A percentile compares a stretch with the other conserved stretches of the same genome.
These are phyloP conservation scores for Ceratobasidium sp. DNA, from an alignment of 1,284 basidiomycete species.

Conservation along the genomic window DNA sequence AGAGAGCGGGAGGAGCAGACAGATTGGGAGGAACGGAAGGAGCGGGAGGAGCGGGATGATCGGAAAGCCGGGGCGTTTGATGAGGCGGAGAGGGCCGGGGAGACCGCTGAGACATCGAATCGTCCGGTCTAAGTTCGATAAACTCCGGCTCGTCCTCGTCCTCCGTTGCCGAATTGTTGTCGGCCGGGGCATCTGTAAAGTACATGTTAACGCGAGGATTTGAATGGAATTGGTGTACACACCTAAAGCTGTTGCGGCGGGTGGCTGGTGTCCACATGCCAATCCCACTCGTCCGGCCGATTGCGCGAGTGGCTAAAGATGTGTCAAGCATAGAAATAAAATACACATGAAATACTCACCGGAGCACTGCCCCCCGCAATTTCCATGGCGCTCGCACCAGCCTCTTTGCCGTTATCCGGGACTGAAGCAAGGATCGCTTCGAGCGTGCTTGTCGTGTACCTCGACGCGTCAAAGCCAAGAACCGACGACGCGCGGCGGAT, in stretches of 20 bases:
- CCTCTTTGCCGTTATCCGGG: background rate
- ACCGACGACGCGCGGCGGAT: background rate
- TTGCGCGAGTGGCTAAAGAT: background rate
- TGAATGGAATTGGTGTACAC: background rate
- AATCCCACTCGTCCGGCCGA: slow-evolving; percentile 4
- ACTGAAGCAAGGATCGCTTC: background rate
- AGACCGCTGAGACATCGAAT: slow-evolving; percentile 13
- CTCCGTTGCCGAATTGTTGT: slow-evolving; percentile 15
- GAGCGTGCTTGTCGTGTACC: background rate
- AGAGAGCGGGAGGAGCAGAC: too few relatives aligned
- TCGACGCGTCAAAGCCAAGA: slow-evolving; percentile 3
- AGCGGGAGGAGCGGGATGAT: background rate
- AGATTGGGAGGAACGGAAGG: too few relatives aligned
- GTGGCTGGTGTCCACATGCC: slow-evolving; percentile 22
- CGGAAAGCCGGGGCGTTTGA: background rate
- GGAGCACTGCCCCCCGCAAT: slow-evolving; percentile 8
- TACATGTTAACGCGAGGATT: too few relatives aligned
- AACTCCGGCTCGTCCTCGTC: background rate
- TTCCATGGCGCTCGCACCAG: slow-evolving; percentile 13
- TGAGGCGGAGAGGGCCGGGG: background rate
- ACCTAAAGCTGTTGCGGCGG: background rate
- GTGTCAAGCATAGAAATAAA: background rate
- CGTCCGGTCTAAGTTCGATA: slow-evolving; percentile 15
- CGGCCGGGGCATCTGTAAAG: background rate
- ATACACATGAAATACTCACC: background rate